These are phyloP conservation scores for Hansenula sp. DNA, from an alignment of 1,139 yeast species.

Conservation along the genomic window DNA sequence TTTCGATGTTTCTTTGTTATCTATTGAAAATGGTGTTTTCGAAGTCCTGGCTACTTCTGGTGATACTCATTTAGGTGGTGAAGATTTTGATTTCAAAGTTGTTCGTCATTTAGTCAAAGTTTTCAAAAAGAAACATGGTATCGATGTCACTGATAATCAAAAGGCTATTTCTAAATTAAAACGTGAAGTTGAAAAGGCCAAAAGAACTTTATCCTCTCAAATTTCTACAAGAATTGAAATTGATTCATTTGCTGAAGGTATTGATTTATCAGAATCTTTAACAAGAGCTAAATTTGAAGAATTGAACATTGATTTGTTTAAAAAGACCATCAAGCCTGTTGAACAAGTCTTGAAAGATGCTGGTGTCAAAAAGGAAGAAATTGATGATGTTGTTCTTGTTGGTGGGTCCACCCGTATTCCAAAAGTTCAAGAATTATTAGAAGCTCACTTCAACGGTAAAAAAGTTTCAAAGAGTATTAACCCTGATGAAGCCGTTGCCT, in stretches of 20 bases:
- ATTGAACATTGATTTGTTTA: conserved; percentile 79
- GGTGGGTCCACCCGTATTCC: conserved; percentile 97
- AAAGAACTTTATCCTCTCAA: conserved; percentile 84
- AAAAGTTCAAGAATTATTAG: conserved; percentile 83
- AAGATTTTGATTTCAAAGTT: conserved; percentile 80
- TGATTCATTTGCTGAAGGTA: conserved; percentile 93
- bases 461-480: conserved; percentile 83
- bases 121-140: conserved; percentile 81
- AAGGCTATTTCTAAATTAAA: conserved; percentile 86
- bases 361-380: conserved; percentile 72
- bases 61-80: conserved; percentile 77
- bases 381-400: conserved; percentile 83
- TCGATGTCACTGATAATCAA: conserved; percentile 68
- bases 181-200: conserved; percentile 91
- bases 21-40: conserved; percentile 97
- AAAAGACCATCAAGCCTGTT: conserved; percentile 82
- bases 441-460: conserved; percentile 86
- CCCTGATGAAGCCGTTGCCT: conserved; percentile 81
- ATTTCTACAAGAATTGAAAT: conserved; percentile 86
- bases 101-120: conserved; percentile 76
- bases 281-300: conserved; percentile 94
- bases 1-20: conserved; percentile 93
- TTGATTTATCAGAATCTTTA: conserved; percentile 79
- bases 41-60: conserved; percentile 99
- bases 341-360: conserved; percentile 86